These are phyloP conservation scores for Pythium sp. DNA, from an alignment of 352 stramenopile genomes.

Conservation along the genomic window DNA sequence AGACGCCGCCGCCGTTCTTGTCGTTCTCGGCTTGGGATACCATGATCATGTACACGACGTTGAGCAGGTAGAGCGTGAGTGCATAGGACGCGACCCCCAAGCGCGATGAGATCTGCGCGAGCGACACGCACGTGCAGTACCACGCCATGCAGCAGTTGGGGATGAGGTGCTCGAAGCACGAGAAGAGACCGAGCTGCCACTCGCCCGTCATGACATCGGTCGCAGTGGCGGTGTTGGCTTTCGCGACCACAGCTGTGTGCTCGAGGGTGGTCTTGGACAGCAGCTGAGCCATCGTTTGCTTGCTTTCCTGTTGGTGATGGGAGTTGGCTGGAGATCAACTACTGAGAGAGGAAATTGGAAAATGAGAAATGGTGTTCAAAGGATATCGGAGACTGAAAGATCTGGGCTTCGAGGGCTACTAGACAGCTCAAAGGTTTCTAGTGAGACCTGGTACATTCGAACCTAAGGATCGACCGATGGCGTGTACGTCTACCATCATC, in stretches of 20 bases:
- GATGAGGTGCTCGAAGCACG: slow-evolving; percentile 27
- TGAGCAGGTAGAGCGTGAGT: slow-evolving; percentile 14
- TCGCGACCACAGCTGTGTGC: background rate
- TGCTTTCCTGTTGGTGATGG: background rate
- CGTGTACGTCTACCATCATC: too few relatives aligned
- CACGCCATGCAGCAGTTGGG: slow-evolving; percentile 33
- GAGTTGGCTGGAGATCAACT: background rate
- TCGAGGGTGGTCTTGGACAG: slow-evolving; percentile 3
- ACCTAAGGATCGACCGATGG: too few relatives aligned
- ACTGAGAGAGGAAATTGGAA: background rate
- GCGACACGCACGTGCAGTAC: slow-evolving; percentile 25
- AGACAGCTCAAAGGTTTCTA: too few relatives aligned
- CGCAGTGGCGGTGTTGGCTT: background rate
- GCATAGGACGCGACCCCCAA: slow-evolving; percentile 19
- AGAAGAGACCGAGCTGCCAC: slow-evolving; percentile 26
- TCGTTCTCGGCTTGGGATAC: background rate
- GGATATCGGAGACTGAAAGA: too few relatives aligned
- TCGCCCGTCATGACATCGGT: slow-evolving; percentile 19
- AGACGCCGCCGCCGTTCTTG: background rate
- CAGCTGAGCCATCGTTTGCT: background rate
- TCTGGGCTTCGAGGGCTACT: too few relatives aligned
- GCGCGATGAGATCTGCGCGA: slow-evolving; percentile 24
- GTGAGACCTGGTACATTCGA: too few relatives aligned
- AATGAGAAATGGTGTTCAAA: background rate
- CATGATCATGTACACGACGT: slow-evolving; percentile 1